Conservation (phyloP, 2,329 filamentous ascomycete species). For the Fusarium algeriense region DNA sequence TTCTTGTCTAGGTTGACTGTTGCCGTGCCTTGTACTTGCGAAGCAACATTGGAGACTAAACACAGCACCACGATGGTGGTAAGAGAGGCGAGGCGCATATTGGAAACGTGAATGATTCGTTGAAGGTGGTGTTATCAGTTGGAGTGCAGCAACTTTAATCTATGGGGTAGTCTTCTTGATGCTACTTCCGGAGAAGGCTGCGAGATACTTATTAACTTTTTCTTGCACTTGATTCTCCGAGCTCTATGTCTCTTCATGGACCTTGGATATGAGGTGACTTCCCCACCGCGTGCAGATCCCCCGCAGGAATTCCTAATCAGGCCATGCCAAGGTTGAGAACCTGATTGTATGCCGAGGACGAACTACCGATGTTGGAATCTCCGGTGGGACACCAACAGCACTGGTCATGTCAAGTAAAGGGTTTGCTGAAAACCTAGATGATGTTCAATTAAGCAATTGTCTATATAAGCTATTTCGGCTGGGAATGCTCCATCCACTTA, state of each 20-base stretch:
- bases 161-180: background rate
- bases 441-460: too few species aligned
- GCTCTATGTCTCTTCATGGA: background rate
- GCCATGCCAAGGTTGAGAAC: rapidly evolving
- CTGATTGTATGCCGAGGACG: too few species aligned
- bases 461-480: too few species aligned
- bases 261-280: too few species aligned
- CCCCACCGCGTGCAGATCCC: background rate
- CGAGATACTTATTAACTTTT: background rate
- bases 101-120: background rate
- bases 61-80: background rate
- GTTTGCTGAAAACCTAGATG: too few species aligned
- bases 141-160: background rate
- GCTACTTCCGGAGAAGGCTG: rapidly evolving
- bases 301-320: background rate
- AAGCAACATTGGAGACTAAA: background rate
- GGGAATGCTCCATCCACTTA: too few species aligned
- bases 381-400: background rate
- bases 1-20: background rate
- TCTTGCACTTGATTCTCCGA: rapidly evolving
- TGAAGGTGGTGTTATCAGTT: background rate
- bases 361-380: background rate
- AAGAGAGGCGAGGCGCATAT: background rate
- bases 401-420: too few species aligned
- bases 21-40: background rate